Evolutionary conservation across 2,329 filamentous ascomycete species (phyloP), one percentile per base, ranked within the genome.

Genomic region (Claviceps pazoutovae): DNA sequence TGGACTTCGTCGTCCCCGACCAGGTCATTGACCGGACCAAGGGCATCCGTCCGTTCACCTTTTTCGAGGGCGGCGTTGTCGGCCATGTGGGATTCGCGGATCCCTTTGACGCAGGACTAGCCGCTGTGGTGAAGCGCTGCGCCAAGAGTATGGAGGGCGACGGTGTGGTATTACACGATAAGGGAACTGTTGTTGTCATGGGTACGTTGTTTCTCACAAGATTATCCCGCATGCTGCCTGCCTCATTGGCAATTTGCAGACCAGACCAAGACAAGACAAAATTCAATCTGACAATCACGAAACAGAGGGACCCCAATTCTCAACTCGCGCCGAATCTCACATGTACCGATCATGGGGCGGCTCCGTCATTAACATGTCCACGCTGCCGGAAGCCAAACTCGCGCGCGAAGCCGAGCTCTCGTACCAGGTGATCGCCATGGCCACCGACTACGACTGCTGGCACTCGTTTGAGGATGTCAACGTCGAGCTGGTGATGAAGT

Each of bases 371-470:
- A 97, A 97, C 79, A 98, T 98, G 93, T 95, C 88, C 45, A 85
- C 84, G 14, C 78, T 98, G 16, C 93, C 93, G 19, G 93, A 98
- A 72, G 86, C 91, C 48, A 98, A 98, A 76, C 82, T 98, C 19
- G 93, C 93, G 9, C 83, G 88, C 51, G 93, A 98, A 73, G 93
- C 93, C 23, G 93, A 98, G 74, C 86, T 98, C 60, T 86, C 85
- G 38, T 97, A 97, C 70, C 89, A 95, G 73, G 94, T 96, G 80
- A 95, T 98, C 63, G 95, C 91, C 76, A 98, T 98, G 93, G 88
- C 88, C 37, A 98, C 93, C 30, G 93, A 98, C 74, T 98, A 98
- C 68, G 93, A 98, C 74, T 97, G 91, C 80, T 98, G 93, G 93
- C 86, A 90, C 65, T 82, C 79, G 19, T 79, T 78, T 48, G 85